These are phyloP conservation scores for Quercus phellos DNA, from an alignment of 331 rosid species.

Conservation along the genomic window DNA sequence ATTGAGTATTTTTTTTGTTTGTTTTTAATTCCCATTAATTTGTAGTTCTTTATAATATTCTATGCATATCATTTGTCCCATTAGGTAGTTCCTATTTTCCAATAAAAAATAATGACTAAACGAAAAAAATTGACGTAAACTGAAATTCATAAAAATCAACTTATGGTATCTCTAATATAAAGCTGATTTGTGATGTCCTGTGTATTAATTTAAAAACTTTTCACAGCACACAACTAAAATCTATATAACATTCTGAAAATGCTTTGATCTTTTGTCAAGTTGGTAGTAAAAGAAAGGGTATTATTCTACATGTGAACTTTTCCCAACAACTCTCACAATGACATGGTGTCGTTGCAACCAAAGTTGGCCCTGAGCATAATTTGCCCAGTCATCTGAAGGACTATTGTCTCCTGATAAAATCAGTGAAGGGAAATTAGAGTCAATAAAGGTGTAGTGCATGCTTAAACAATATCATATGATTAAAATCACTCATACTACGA, in stretches of 20 bases:
- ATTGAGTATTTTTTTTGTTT: too few species aligned
- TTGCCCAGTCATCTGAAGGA: slow-evolving; percentile 18
- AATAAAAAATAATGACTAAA: too few species aligned
- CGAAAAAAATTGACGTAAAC: neutral
- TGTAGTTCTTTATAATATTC: too few species aligned
- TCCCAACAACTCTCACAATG: slow-evolving; percentile 60
- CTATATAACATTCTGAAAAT: neutral
- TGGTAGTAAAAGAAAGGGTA: neutral
- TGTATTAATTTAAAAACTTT: neutral
- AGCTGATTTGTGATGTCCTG: neutral
- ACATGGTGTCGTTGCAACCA: slow-evolving; percentile 51
- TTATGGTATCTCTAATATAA: neutral
- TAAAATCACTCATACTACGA: neutral
- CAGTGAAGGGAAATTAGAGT: neutral
- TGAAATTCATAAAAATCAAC: neutral
- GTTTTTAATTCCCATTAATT: too few species aligned
- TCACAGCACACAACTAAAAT: neutral
- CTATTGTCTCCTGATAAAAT: slow-evolving; percentile 53
- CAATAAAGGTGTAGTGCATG: neutral
- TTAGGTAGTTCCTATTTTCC: too few species aligned
- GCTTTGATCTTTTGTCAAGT: neutral
- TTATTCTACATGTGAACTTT: neutral
- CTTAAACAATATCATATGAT: neutral
- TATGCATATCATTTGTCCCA: too few species aligned
- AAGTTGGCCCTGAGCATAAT: slow-evolving; percentile 46